Base-by-base conservation (phyloP, 208 protist genomes). In the Leishmania martiniquensis region DNA sequence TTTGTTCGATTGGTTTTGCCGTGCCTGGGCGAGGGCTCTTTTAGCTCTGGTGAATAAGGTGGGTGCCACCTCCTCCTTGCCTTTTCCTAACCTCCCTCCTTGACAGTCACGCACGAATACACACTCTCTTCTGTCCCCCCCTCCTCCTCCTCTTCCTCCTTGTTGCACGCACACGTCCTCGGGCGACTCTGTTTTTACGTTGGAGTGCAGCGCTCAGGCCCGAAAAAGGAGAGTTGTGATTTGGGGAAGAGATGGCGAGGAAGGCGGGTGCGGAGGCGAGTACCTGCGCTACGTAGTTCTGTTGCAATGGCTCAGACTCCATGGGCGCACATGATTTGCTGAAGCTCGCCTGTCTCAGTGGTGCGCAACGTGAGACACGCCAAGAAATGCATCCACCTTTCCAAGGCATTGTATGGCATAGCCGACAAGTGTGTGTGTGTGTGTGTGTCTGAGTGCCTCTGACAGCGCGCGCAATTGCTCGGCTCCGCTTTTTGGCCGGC, bases 291-390 rank as follows among this genome's bases (percentile, higher is more conserved):
- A 69, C 39, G 5, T 51, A 32, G 37, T 22, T 10, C 7, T 45
- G 17, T 49, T 69, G 2, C 0, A 9, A 22, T 17, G 22, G 65
- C 42, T 49, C 37, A 13, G 22, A 12, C 42, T 51, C 65, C 65
- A 63, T 32, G 71, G 37, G 37, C 15, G 13, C 71, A 75, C 39
- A 47, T 62, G 47, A 37, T 34, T 75, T 75, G n/a, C 29, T 75
- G 68, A 74, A 44, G 45, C 37, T 60, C 15, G 68, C 62, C 22
- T 72, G 65, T 72, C n/a, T n/a, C n/a, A n/a, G n/a, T n/a, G n/a
- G 59, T 72, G 32, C 47, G 47, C 17, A 45, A 34, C 25, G 25
- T 29, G 42, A 69, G 39, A 69, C 37, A 69, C 37, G 17, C 42
- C 42, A 69, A 49, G 63, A 49, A n/a, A 34, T 49, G 37, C 4